Base-by-base conservation (phyloP, 768 basidiomycete species). In the Agrocybe praecox region DNA sequence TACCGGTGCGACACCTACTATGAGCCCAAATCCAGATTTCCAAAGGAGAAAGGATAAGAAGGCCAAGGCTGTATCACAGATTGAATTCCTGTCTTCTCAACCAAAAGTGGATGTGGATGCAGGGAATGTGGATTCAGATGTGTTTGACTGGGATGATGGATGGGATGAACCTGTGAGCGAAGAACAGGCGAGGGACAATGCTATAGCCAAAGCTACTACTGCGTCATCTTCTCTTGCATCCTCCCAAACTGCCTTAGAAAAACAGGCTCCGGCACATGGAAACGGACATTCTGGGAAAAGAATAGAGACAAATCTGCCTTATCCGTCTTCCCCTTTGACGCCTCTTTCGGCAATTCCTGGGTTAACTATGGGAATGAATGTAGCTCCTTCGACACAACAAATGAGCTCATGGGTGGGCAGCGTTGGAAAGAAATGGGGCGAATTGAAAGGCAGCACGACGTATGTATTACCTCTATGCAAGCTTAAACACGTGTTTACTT, bases 391-490 rank as follows among this genome's bases (percentile, higher is more conserved):
- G 14, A 50, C 67, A 19, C 69, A 70, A 42, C 71, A 69, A 49
- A 62, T 69, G 61, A 74, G 46, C 66, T 67, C 80, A 6, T 86
- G 83, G 84, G 76, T 86, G 58, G 86, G 80, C 32, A 85, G 62
- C 47, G 75, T 88, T 50, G 83, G 87, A 17, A 85, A 80, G 70
- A 84, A 81, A 61, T 80, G 84, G 71, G 83, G 79, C 56, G 84
- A 83, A 61, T 62, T 88, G 23, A 83, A 82, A 65, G 74, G 72
- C 17, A 76, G 76, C 53, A 72, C 80, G 36, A 81, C 80, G 86
- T 88, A 65, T 60, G 84, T 83, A 47, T 52, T n/a, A n/a, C n/a
- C n/a, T 34, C 55, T 46, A 17, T n/a, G 40, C n/a, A 40, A 40
- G 26, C 26, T 9, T 10, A 24, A 19, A 4, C 46, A 32, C 7